A percentile compares a stretch with the other conserved stretches of the same genome.
phyloP scores from a whole-genome alignment of 2,329 filamentous ascomycete species.

The Pseudopithomyces maydicus region DNA sequence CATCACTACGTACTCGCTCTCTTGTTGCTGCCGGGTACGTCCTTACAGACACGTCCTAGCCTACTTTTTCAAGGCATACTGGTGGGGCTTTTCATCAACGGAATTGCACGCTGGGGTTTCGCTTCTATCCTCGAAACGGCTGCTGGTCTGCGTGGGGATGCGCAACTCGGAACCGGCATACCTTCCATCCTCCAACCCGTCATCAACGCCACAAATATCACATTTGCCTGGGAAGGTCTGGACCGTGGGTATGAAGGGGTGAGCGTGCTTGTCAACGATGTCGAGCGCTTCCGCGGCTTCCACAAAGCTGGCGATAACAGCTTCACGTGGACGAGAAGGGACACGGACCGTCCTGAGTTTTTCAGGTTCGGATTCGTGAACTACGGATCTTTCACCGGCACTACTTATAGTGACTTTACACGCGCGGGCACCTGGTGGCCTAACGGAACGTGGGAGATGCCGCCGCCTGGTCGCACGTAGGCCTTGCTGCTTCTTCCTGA shows the following conservation, averaged over 20 bases:
- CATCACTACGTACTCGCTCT: constrained; percentile 89
- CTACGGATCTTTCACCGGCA: constrained; percentile 33
- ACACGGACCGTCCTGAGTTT: constrained; percentile 30
- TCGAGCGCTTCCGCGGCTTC: constrained; percentile 77
- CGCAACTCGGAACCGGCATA: constrained; percentile 61
- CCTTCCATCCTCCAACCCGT: constrained; percentile 48
- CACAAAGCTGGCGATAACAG: constrained; percentile 57
- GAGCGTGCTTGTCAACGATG: constrained; percentile 82
- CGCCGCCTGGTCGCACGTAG: constrained; percentile 9
- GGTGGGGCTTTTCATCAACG: constrained; percentile 90
- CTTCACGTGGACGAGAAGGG: constrained; percentile 65
- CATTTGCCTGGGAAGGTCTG: constrained; percentile 51
- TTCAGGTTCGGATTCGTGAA: constrained; percentile 44
- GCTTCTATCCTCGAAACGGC: constrained; percentile 85
- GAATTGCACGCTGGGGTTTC: constrained; percentile 91
- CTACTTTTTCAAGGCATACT: constrained; percentile 90
- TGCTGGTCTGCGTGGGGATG: constrained; percentile 64
- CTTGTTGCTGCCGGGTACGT: constrained; percentile 86
- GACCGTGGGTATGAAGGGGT: constrained; percentile 70
- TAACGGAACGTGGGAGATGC: constrained; percentile 39
- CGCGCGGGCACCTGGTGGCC: constrained; percentile 36
- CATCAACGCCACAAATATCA: constrained; percentile 53
- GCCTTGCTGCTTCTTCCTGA: not conserved
- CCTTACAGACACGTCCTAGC: constrained; percentile 82
- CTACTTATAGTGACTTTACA: constrained; percentile 41